Conservation (phyloP, 768 basidiomycete genomes). For the Boletus bicolor region DNA sequence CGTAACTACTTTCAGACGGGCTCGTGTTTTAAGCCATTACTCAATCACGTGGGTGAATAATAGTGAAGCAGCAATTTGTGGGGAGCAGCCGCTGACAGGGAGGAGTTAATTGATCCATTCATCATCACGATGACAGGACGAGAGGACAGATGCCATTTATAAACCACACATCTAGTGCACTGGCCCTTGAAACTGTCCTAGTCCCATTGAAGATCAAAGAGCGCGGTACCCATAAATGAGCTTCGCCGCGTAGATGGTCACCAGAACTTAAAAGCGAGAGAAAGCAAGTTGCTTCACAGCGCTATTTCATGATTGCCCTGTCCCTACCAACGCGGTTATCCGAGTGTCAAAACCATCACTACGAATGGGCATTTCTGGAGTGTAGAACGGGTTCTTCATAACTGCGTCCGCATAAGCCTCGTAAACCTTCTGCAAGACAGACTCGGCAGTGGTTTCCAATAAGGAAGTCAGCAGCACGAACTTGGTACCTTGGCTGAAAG, state of each 20-base stretch:
- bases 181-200: neutral
- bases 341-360: conserved; percentile 83
- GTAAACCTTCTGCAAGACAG: conserved; percentile 80
- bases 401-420: conserved; percentile 92
- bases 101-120: neutral
- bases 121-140: neutral
- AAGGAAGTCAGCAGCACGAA: conserved; percentile 90
- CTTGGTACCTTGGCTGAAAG: conserved; percentile 69
- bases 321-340: conserved; percentile 58
- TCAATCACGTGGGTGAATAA: conserved; percentile 21
- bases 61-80: neutral
- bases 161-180: neutral
- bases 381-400: conserved; percentile 99
- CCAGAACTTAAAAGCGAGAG: neutral
- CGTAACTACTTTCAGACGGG: conserved; percentile 6
- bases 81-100: neutral
- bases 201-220: neutral
- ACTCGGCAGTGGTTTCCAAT: conserved; percentile 64
- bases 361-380: conserved; percentile 98
- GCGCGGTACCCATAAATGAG: neutral
- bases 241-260: neutral
- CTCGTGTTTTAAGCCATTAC: conserved; percentile 12
- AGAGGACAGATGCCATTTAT: neutral
- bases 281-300: neutral
- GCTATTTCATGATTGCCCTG: conserved; percentile 23